Conservation (phyloP, 768 basidiomycete species). For the Tylopilus cervinicoccineus region DNA sequence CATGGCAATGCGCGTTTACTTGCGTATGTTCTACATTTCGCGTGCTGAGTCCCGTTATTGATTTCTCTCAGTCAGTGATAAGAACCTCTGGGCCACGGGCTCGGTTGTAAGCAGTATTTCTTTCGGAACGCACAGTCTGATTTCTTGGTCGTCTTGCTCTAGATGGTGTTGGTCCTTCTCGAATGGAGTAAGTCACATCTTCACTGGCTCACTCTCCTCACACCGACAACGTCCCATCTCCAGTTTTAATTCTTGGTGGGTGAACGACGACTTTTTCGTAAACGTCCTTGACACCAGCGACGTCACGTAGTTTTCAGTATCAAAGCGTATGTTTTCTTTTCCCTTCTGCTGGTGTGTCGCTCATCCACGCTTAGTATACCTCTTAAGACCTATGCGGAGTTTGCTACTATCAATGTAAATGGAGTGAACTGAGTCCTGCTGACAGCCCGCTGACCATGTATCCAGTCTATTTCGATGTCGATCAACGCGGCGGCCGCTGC, state of each 20-base stretch:
- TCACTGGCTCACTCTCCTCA: neutral
- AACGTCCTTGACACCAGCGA: neutral
- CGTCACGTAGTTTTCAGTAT: neutral
- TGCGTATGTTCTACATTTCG: constrained; percentile 30
- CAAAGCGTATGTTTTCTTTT: constrained; percentile 3
- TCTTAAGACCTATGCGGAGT: neutral
- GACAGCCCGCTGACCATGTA: neutral
- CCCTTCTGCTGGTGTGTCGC: neutral
- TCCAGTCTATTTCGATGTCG: neutral
- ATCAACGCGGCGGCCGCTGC: constrained; percentile 45
- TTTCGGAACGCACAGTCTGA: neutral
- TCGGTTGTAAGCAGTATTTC: constrained; percentile 22
- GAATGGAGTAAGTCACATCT: constrained; percentile 33
- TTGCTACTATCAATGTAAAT: neutral
- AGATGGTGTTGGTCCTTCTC: constrained; percentile 31
- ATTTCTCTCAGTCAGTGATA: constrained; percentile 44
- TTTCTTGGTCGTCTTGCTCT: neutral
- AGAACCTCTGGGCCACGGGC: constrained; percentile 34
- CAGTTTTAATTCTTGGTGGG: constrained; percentile 34
- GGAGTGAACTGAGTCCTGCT: neutral
- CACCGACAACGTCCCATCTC: constrained; percentile 3
- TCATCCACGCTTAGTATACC: constrained; percentile 35
- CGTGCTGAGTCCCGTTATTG: neutral
- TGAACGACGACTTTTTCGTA: neutral
- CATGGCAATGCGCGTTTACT: constrained; percentile 47